Percentiles rank a stretch among this genome's conserved stretches.
Conservation (phyloP, 352 stramenopile genomes). For the Phytophthora sansomeana region DNA sequence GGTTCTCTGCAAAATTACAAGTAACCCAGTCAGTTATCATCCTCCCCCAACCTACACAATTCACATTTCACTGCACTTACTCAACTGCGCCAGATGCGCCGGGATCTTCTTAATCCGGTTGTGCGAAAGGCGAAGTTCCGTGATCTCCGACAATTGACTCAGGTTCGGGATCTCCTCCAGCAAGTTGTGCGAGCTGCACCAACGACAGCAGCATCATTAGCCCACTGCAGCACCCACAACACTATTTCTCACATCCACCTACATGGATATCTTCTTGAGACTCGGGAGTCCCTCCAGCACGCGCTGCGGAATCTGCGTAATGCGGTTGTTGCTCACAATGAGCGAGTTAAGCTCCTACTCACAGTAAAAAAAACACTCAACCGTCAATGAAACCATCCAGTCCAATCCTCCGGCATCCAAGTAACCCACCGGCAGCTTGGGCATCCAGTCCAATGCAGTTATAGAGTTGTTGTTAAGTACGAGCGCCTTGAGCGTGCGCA, state of each 20-base stretch:
- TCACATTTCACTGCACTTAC: conserved; percentile 43
- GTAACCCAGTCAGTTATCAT: conserved; percentile 4
- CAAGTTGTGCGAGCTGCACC: conserved; percentile 75
- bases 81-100: conserved; percentile 62
- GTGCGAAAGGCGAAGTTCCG: conserved; percentile 84
- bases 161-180: conserved; percentile 79
- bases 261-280: conserved; percentile 90
- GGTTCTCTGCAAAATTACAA: conserved; percentile 50
- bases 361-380: background rate
- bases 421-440: conserved; percentile 56
- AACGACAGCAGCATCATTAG: conserved; percentile 14
- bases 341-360: conserved; percentile 80
- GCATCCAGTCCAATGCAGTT: conserved; percentile 84
- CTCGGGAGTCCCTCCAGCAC: conserved; percentile 72
- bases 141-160: conserved; percentile 67
- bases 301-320: conserved; percentile 66
- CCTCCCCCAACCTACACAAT: background rate
- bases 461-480: conserved; percentile 90
- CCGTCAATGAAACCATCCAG: background rate
- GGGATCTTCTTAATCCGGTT: conserved; percentile 82
- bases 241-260: background rate
- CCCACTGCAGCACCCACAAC: background rate
- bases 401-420: background rate
- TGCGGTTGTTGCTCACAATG: conserved; percentile 88
- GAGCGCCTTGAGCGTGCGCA: conserved; percentile 78